phyloP scores from a whole-genome alignment of 2,329 filamentous ascomycete genomes.

The Lithohypha guttulata region DNA sequence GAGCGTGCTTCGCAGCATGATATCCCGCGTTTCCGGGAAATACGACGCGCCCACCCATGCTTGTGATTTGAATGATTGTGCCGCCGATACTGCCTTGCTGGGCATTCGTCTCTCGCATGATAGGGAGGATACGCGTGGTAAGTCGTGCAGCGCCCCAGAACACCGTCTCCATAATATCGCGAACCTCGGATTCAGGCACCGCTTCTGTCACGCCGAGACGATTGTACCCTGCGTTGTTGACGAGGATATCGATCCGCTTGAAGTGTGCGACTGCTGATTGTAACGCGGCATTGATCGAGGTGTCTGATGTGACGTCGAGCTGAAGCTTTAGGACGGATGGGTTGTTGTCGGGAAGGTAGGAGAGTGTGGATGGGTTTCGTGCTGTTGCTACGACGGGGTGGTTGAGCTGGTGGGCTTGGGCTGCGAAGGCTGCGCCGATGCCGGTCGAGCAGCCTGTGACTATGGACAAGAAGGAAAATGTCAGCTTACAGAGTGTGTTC shows the following conservation, averaged over 20 bases:
- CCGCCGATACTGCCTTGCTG: slow-evolving; percentile 26
- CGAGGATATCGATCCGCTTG: slow-evolving; percentile 26
- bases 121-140: slow-evolving; percentile 28
- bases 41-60: slow-evolving; percentile 25
- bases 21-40: slow-evolving; percentile 26
- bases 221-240: slow-evolving; percentile 28
- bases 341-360: slow-evolving; percentile 12
- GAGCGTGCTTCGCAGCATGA: slow-evolving; percentile 28
- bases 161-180: slow-evolving; percentile 29
- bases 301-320: slow-evolving; percentile 14
- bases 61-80: slow-evolving; percentile 29
- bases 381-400: slow-evolving; percentile 23
- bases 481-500: neutral
- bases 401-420: slow-evolving; percentile 13
- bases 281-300: slow-evolving; percentile 14
- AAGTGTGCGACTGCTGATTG: slow-evolving; percentile 11
- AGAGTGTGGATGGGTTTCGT: slow-evolving; percentile 18
- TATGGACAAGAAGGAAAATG: too few species aligned
- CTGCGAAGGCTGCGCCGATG: slow-evolving; percentile 19
- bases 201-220: slow-evolving; percentile 25
- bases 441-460: slow-evolving; percentile 24
- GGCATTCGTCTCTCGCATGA: slow-evolving; percentile 28
- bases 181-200: slow-evolving; percentile 21
- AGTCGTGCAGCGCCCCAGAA: slow-evolving; percentile 30
- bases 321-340: slow-evolving; percentile 13